Percentiles rank a stretch among this genome's conserved stretches.
Conservation (phyloP, 768 basidiomycete species). For the Boletus sensibilis region DNA sequence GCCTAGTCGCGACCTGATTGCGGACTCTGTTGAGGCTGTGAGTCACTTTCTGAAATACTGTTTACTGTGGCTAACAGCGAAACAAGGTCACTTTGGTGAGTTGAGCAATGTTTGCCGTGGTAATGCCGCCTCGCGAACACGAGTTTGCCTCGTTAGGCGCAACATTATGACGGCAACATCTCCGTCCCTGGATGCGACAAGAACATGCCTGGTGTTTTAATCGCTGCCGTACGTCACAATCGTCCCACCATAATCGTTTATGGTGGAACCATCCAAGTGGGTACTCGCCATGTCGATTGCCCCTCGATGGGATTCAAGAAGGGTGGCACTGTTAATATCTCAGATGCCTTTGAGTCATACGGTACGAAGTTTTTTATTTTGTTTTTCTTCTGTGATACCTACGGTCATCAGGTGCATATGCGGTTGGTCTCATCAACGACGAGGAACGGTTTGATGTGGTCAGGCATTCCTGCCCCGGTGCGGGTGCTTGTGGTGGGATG, state of each 20-base stretch:
- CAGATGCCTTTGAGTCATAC: constrained; percentile 82
- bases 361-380: constrained; percentile 40
- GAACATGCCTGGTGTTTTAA: constrained; percentile 89
- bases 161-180: constrained; percentile 88
- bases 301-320: constrained; percentile 72
- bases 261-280: constrained; percentile 80
- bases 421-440: constrained; percentile 73
- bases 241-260: constrained; percentile 87
- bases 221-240: constrained; percentile 84
- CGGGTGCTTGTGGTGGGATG: constrained; percentile 88
- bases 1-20: constrained; percentile 85
- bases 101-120: neutral
- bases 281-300: constrained; percentile 75
- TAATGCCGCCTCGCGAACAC: neutral
- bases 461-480: constrained; percentile 79
- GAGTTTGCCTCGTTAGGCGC: constrained; percentile 49
- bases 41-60: constrained; percentile 14
- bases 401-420: constrained; percentile 59
- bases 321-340: constrained; percentile 83
- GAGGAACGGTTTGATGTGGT: constrained; percentile 84
- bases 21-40: constrained; percentile 85
- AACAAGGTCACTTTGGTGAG: constrained; percentile 56
- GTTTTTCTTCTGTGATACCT: neutral
- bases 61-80: constrained; percentile 7
- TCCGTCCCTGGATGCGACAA: constrained; percentile 88